Conservation (phyloP, 108 stramenopile species). For the Pinguiococcus pyrenoidosus region DNA sequence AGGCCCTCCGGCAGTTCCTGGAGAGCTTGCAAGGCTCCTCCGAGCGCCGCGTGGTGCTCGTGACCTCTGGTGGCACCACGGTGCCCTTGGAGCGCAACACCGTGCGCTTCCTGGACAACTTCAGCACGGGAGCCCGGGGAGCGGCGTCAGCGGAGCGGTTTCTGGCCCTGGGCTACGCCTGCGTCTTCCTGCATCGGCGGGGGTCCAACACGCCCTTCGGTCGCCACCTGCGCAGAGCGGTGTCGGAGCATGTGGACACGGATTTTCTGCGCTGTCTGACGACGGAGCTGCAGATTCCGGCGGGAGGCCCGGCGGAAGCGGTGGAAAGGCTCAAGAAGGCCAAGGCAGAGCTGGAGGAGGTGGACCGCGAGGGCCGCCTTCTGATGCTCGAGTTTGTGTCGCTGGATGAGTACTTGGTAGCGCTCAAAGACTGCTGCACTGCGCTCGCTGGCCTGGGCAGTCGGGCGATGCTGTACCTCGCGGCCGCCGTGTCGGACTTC, state of each 20-base stretch:
- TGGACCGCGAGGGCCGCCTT: slow-evolving; percentile 2
- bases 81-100: slow-evolving; percentile 62
- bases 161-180: slow-evolving; percentile 66
- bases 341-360: slow-evolving; percentile 12
- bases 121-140: slow-evolving; percentile 78
- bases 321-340: slow-evolving; percentile 10
- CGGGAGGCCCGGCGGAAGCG: not conserved
- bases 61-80: slow-evolving; percentile 41
- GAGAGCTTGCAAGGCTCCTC: too few species aligned
- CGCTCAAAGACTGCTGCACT: slow-evolving; percentile 45
- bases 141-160: slow-evolving; percentile 76
- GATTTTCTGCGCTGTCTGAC: slow-evolving; percentile 16
- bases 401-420: slow-evolving; percentile 67
- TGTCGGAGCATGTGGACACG: slow-evolving; percentile 20
- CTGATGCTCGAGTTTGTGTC: slow-evolving; percentile 19
- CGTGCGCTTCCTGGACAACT: slow-evolving; percentile 86
- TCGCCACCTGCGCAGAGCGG: slow-evolving; percentile 40
- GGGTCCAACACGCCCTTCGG: slow-evolving; percentile 60
- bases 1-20: too few species aligned
- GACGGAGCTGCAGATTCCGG: not conserved
- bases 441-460: slow-evolving; percentile 40
- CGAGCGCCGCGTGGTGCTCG: slow-evolving; percentile 22
- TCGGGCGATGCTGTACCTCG: slow-evolving; percentile 54
- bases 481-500: slow-evolving; percentile 93
- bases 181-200: slow-evolving; percentile 62